Percentiles rank a stretch among this genome's conserved stretches.
Conservation (phyloP, 257 asterid genomes). For the Agastache rugosa region DNA sequence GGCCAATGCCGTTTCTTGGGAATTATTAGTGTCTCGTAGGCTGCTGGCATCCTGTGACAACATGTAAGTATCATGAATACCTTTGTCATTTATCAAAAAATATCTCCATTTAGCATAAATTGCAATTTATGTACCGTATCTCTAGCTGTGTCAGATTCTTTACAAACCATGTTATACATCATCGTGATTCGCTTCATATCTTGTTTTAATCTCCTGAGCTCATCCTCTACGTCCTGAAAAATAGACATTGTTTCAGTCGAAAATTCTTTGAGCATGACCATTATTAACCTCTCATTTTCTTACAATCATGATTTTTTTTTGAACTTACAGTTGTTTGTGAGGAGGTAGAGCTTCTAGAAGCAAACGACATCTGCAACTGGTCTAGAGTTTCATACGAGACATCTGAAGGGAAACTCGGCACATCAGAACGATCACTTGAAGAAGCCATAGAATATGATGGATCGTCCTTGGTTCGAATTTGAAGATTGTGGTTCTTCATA, state of each 20-base stretch:
- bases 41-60: slow-evolving; percentile 52
- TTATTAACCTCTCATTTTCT: neutral
- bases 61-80: slow-evolving; percentile 16
- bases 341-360: slow-evolving; percentile 43
- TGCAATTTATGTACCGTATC: slow-evolving; percentile 46
- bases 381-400: slow-evolving; percentile 49
- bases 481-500: slow-evolving; percentile 37
- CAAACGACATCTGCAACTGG: slow-evolving; percentile 33
- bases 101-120: no score
- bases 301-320: neutral
- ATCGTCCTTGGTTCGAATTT: slow-evolving; percentile 35
- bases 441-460: slow-evolving; percentile 30
- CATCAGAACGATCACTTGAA: slow-evolving; percentile 44
- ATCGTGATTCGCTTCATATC: slow-evolving; percentile 69
- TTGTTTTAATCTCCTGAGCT: slow-evolving; percentile 64
- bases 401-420: slow-evolving; percentile 45
- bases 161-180: slow-evolving; percentile 62
- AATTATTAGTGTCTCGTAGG: slow-evolving; percentile 50
- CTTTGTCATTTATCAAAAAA: neutral
- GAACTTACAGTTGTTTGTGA: slow-evolving; percentile 51
- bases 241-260: neutral
- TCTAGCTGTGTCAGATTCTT: slow-evolving; percentile 49
- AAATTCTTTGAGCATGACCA: neutral
- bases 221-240: slow-evolving; percentile 72
- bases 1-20: slow-evolving; percentile 60